These are phyloP conservation scores for Croton setiger DNA, from an alignment of 441 rosid genomes.

Conservation along the genomic window DNA sequence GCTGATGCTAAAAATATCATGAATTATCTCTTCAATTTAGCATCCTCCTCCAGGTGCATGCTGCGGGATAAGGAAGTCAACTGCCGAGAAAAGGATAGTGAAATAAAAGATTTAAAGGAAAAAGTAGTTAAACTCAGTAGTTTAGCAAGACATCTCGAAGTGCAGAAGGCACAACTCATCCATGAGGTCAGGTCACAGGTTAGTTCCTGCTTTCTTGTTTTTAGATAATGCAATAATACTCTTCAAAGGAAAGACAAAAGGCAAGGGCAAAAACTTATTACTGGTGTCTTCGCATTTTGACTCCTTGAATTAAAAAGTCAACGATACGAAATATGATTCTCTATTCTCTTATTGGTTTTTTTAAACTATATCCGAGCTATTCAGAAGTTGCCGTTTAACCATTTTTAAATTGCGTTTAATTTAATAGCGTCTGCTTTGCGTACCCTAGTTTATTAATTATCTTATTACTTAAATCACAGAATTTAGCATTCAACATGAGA, in stretches of 20 bases:
- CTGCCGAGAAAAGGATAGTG: conserved; percentile 68
- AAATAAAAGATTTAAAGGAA: conserved; percentile 70
- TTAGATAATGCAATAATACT: not conserved
- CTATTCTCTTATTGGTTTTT: not conserved
- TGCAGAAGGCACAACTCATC: conserved; percentile 61
- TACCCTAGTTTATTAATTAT: not conserved
- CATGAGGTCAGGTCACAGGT: conserved; percentile 73
- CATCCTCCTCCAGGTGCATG: conserved; percentile 84
- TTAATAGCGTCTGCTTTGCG: not conserved
- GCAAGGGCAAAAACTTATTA: not conserved
- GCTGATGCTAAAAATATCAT: conserved; percentile 83
- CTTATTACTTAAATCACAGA: conserved; percentile 35
- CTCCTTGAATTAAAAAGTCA: not conserved
- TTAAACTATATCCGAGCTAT: not conserved
- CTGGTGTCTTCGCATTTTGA: not conserved
- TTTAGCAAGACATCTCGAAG: conserved; percentile 57
- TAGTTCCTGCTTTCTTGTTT: conserved; percentile 22
- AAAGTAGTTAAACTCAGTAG: conserved; percentile 63
- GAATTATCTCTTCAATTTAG: conserved; percentile 81
- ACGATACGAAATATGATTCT: not conserved
- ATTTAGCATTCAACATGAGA: conserved; percentile 35
- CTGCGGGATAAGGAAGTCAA: conserved; percentile 81
- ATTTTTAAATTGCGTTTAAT: not conserved
- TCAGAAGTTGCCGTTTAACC: not conserved
- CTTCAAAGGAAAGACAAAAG: not conserved